Evolutionary conservation across 108 stramenopile species (phyloP), one percentile per base, ranked within the genome.

Genomic region (Cyclotella baltica): DNA sequence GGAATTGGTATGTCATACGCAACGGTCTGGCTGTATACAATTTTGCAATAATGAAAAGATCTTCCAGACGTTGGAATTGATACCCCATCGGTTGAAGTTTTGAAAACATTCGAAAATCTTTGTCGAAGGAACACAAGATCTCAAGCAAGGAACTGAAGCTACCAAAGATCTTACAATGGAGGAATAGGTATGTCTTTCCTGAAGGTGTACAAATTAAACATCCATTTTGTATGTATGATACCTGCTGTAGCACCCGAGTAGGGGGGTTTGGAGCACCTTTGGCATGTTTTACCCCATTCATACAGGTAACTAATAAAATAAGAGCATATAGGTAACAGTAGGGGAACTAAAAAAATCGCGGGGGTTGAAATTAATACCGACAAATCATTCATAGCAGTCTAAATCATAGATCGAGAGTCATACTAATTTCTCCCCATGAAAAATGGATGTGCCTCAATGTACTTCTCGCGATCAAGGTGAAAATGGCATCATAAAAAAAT

Each of bases 11-110:
- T 43, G 40, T 43, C 40, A 43, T 43, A 43, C 40, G 40, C 40
- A 43, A 43, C 40, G 40, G 40, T 43, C 40, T 43, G 40, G 40
- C 40, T 43, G 40, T 43, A 43, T 43, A 43, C 40, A 43, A 43
- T 43, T 43, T 43, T 43, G 40, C 40, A 43, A 43, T 43, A 43
- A 43, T 43, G 40, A 43, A 43, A 43, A 43, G 40, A 43, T 43
- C 40, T 43, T 43, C 40, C 40, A 43, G 10, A 43, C 40, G 40
- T 43, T 43, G 40, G 40, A 43, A 43, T 43, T 43, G 40, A 43
- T 43, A 43, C n/a, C 40, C 40, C 40, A 43, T 43, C 40, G 40
- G 40, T 43, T 43, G 40, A 43, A 43, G 40, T 43, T 43, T 43
- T 43, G 40, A 43, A 43, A 43, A 43, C 40, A 43, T 43, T 43